Base-by-base conservation (phyloP, 169 alveolate genomes). In the Ichthyophthirius multifiliis region DNA sequence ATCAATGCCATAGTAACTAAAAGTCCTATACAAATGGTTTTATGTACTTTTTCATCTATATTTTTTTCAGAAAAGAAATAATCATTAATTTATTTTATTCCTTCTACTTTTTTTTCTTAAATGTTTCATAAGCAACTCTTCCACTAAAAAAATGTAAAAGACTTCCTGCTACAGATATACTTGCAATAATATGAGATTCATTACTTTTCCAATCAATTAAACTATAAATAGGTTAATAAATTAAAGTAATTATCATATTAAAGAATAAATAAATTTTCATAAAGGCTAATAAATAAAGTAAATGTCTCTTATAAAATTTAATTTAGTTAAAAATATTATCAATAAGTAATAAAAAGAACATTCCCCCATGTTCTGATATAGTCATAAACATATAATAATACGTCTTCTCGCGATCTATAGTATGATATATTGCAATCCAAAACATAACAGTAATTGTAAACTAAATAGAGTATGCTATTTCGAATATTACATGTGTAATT, bases 201-300 rank as follows among this genome's bases (percentile, higher is more conserved):
- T 55, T 55, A 18, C 71, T 55, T 23, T 55, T 55, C 71, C 71
- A 55, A 27, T 55, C 71, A n/a, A 55, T 55, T 2, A 55, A 27
- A 1, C 43, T 16, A 55, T 55, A 55, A 6, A 55, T 39, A 20
- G 71, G 71, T 55, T 16, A 34, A 55, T 18, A 55, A 5, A 34
- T 27, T 13, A 55, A 39, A n/a, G 71, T 55, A 23, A 55, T 39
- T 27, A 39, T 55, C 39, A 55, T 10, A 27, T 55, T 55, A 0
- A 55, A 13, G 31, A n/a, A 10, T 27, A 55, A 55, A 39, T 55
- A 55, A 23, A 16, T 10, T 10, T 27, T 55, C 23, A 55, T 55
- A 39, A 55, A 55, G 18, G 43, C 12, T 1, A 55, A 10, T 6
- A 55, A 39, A 23, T 55, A 55, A 39, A 55, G 23, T 39, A 55